These are phyloP conservation scores for Fusarium nelsonii DNA, from an alignment of 2,329 filamentous ascomycete genomes.

Conservation along the genomic window DNA sequence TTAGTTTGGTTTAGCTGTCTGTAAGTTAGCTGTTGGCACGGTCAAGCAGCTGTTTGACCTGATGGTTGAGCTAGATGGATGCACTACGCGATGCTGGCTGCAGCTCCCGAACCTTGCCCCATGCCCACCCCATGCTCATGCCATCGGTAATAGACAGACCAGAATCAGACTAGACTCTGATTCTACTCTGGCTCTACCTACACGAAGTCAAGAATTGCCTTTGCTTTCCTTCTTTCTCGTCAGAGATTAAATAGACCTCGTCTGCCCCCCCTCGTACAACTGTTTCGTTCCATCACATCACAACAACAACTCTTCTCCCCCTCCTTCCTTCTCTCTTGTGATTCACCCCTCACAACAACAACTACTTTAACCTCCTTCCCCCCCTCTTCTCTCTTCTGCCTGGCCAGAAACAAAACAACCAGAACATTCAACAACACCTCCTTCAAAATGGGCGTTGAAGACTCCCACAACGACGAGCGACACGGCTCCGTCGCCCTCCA, in stretches of 20 bases:
- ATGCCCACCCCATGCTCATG: background rate
- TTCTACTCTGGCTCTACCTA: background rate
- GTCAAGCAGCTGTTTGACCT: background rate
- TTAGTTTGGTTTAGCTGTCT: constrained; percentile 9
- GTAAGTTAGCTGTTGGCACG: background rate
- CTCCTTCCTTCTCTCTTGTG: constrained; percentile 17
- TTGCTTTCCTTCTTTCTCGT: constrained; percentile 26
- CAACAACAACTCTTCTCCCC: constrained; percentile 30
- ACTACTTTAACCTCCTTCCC: background rate
- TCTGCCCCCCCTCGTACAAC: constrained; percentile 41
- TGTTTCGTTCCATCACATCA: constrained; percentile 40
- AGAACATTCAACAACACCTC: background rate
- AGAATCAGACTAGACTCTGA: background rate
- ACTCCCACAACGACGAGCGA: constrained; percentile 43
- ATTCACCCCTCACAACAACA: constrained; percentile 21
- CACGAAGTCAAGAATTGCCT: background rate
- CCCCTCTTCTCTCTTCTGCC: constrained; percentile 1
- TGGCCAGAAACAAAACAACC: constrained; percentile 4
- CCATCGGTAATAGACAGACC: constrained; percentile 3
- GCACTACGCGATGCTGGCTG: background rate
- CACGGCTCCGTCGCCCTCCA: constrained; percentile 53
- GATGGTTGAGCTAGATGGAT: background rate
- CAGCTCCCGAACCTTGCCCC: constrained; percentile 6
- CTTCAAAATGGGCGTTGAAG: constrained; percentile 43
- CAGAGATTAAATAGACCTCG: constrained; percentile 46